Base-by-base conservation (phyloP, 495 filamentous ascomycete species). In the Aspergillus haitiensis region DNA sequence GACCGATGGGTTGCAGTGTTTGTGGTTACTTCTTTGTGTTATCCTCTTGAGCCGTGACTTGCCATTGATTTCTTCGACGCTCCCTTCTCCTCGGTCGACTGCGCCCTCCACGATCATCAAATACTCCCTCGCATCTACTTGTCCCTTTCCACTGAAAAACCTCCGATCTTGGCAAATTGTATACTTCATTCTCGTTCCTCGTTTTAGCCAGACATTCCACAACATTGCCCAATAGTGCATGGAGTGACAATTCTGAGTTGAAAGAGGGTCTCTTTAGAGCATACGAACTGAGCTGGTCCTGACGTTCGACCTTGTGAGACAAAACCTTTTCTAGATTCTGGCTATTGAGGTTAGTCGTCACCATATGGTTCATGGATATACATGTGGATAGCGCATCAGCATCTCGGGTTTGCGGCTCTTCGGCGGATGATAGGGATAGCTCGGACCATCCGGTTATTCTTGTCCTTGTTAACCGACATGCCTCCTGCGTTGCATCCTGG, bases 41-140 rank as follows among this genome's bases (percentile, higher is more conserved):
- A 58, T 52, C 53, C 46, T 31, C 35, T 35, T 54, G 50, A 44
- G 11, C 27, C 16, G n/a, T 52, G 34, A 27, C 18, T 32, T 33
- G 34, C 54, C 33, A 63, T 60, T 52, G 49, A 46, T 59, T 21
- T 15, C 42, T 27, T 21, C 31, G 44, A 46, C 54, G 44, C 56
- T 58, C 50, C 60, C 58, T 59, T 52, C 55, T 42, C 9, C 36
- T 44, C 16, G 31, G 31, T 48, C 13, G 8, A 44, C 18, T 15
- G 12, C 39, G 18, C 9, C 42, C 13, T 7, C 49, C 16, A 35
- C 58, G 27, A 32, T 33, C 16, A 47, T 45, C 15, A 47, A 27
- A 33, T 49, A 32, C 8, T 32, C 44, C 37, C 56, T 52, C 15
- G 15, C 40, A n/a, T 8, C 8, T 34, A 27, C n/a, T 35, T 33